phyloP scores from a whole-genome alignment of 2,329 filamentous ascomycete species.

The Macrophomina tecta region DNA sequence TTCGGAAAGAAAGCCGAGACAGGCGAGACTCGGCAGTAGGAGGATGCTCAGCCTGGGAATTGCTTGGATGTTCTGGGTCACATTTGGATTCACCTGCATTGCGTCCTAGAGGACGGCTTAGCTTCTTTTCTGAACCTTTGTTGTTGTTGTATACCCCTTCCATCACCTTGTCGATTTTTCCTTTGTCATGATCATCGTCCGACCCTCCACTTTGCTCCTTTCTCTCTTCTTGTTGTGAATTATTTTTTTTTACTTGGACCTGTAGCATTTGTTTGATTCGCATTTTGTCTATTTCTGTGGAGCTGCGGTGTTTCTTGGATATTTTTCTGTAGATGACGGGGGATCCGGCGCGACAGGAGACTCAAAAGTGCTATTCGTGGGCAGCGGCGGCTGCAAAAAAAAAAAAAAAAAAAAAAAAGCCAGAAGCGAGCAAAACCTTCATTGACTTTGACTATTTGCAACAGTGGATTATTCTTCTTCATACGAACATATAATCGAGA shows the following conservation, averaged over 20 bases:
- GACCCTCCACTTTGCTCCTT: background rate
- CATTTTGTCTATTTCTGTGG: background rate
- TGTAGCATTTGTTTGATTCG: slow-evolving; percentile 2
- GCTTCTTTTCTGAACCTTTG: slow-evolving; percentile 1
- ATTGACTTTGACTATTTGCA: too few relatives aligned
- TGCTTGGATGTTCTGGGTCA: slow-evolving; percentile 2
- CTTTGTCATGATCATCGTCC: slow-evolving; percentile 9
- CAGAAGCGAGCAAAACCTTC: too few relatives aligned
- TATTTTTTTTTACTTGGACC: background rate
- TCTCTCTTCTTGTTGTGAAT: slow-evolving; percentile 10
- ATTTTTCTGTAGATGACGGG: slow-evolving; percentile 5
- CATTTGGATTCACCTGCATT: slow-evolving; percentile 15
- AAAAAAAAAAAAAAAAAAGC: background rate
- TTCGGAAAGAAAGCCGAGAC: background rate
- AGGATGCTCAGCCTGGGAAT: slow-evolving; percentile 7
- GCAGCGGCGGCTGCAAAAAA: background rate
- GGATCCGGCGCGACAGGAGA: background rate
- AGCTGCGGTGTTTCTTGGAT: slow-evolving; percentile 9
- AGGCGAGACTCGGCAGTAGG: background rate
- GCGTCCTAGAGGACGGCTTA: slow-evolving; percentile 6
- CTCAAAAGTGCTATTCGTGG: slow-evolving; percentile 8
- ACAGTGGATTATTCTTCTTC: too few relatives aligned
- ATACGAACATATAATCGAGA: too few relatives aligned
- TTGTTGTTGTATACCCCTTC: slow-evolving; percentile 27
- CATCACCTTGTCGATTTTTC: slow-evolving; percentile 10